Conservation (phyloP, 202 grass and related monocot genomes). For the Hordeum pubiflorum region DNA sequence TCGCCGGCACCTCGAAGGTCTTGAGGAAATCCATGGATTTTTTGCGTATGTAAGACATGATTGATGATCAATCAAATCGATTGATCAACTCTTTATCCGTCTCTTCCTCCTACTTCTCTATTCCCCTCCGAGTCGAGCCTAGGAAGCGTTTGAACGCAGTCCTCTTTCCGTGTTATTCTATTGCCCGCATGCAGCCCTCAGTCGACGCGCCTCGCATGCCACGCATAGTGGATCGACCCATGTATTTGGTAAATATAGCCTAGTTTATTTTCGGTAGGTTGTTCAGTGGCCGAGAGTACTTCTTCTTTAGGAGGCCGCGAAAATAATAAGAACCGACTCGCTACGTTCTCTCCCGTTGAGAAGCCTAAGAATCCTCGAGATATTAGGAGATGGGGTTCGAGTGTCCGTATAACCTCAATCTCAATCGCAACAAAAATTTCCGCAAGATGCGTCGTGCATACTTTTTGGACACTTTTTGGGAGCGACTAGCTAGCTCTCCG, state of each 20-base stretch:
- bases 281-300: neutral
- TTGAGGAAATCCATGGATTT: slow-evolving; percentile 67
- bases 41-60: slow-evolving; percentile 44
- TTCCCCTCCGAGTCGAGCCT: neutral
- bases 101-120: neutral
- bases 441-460: no score
- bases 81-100: no score
- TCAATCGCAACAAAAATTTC: no score
- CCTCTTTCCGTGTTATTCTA: neutral
- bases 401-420: no score
- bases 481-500: no score
- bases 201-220: neutral
- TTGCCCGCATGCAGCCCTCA: neutral
- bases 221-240: neutral
- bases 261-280: neutral
- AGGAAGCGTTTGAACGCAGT: neutral
- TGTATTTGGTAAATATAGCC: neutral
- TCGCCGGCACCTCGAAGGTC: slow-evolving; percentile 68
- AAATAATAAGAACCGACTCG: neutral
- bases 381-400: no score
- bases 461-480: no score
- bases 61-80: no score
- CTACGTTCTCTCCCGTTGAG: neutral
- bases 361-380: no score
- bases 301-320: neutral